Evolutionary conservation across 2,329 filamentous ascomycete genomes (phyloP), one percentile per base, ranked within the genome.

Genomic region (Exophiala sp.): DNA sequence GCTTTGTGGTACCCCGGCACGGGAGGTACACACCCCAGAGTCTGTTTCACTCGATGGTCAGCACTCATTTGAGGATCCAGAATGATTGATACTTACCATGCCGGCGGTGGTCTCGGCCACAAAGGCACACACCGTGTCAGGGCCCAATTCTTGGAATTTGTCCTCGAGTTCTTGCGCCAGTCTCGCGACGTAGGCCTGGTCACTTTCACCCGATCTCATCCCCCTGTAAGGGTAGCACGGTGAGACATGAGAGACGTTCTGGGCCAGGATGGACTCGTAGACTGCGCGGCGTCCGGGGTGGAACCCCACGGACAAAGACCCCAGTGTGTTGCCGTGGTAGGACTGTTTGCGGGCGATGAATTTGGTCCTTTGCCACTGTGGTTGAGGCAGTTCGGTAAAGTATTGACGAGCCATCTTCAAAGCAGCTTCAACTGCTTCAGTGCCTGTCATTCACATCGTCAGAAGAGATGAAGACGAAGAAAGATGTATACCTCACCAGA

Each of bases 91-190:
- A 74, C 78, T 69, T 76, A 87, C 81, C 5, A 86, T 83, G 2
- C 87, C 86, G 11, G 87, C 86, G 1, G 91, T 78, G 0, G 87
- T 84, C 68, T 91, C 88, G 1, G 85, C 84, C 20, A 90, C 76
- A 63, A 91, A 89, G 0, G 84, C 87, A 49, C 83, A 86, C 1
- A 91, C 84, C 0, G 75, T 86, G 0, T 83, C 75, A 0, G 86
- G 79, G 0, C 86, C 87, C 0, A 88, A 65, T 1, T 76, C 70
- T 54, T 78, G 73, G 58, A 91, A 89, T 59, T 88, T 84, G 1
- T 71, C 74, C 6, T 89, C 86, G 1, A 92, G 72, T 65, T 91
- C 86, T 3, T 76, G 67, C 0, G 81, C 80, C 8, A 89, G 74
- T 14, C 83, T 75, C 1, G 68, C 65, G 0, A 88, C 80, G 54